Percentiles rank a stretch among this genome's conserved stretches.
Conservation (phyloP, 2,329 filamentous ascomycete species). For the Epicoccum nigrum region DNA sequence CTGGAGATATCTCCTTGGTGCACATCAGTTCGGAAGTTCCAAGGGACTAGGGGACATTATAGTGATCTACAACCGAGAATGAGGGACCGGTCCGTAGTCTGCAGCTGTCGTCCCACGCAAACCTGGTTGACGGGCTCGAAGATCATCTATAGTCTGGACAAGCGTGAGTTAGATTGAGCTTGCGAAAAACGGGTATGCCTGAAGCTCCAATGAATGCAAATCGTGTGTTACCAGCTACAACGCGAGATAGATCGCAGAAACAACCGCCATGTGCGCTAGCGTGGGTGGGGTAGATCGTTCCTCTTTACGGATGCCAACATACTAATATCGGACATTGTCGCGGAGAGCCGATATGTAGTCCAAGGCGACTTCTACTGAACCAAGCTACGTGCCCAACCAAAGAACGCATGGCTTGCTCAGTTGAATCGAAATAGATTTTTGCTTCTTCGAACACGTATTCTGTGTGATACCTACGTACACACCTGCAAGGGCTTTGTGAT, state of each 20-base stretch:
- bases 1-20: slow-evolving; percentile 1
- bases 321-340: slow-evolving; percentile 7
- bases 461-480: too few species aligned
- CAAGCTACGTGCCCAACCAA: not conserved
- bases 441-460: not conserved
- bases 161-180: too few species aligned
- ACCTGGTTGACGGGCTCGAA: not conserved
- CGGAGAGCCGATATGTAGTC: slow-evolving; percentile 13
- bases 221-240: not conserved
- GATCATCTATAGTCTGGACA: not conserved
- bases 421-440: not conserved
- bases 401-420: not conserved
- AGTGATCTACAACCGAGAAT: slow-evolving; percentile 10
- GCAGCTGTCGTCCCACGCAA: slow-evolving; percentile 1
- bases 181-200: too few species aligned
- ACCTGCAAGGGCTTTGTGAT: too few species aligned
- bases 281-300: slow-evolving; percentile 7
- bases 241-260: too few species aligned
- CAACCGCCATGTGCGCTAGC: not conserved
- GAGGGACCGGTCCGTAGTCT: slow-evolving; percentile 7
- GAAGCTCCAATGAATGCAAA: not conserved
- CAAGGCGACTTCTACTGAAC: not conserved
- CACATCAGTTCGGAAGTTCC: not conserved
- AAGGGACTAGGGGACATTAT: not conserved
- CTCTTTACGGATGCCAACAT: slow-evolving; percentile 3